phyloP scores from a whole-genome alignment of 495 filamentous ascomycete genomes.

The Podospora didyma region DNA sequence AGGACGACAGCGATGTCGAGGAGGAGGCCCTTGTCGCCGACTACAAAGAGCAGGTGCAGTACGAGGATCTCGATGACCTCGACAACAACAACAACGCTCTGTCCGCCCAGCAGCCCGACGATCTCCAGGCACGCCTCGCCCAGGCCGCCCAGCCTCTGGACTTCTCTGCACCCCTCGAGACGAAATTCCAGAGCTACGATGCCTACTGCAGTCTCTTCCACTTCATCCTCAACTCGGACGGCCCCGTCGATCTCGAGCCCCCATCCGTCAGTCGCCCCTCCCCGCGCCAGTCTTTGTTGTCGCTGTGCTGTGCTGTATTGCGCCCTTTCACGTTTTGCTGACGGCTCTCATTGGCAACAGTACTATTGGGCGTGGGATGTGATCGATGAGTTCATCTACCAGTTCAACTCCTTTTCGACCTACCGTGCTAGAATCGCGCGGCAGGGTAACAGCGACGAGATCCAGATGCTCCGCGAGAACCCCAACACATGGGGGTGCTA shows the following conservation, averaged over 20 bases:
- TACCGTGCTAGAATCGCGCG: constrained; percentile 89
- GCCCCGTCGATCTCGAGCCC: constrained; percentile 91
- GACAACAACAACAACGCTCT: constrained; percentile 54
- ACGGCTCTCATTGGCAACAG: constrained; percentile 41
- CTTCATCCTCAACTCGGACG: constrained; percentile 97
- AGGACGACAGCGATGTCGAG: constrained; percentile 86
- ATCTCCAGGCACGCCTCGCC: constrained; percentile 85
- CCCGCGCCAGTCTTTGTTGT: not conserved
- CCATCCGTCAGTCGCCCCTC: constrained; percentile 68
- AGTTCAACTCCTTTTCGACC: constrained; percentile 98
- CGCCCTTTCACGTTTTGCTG: constrained; percentile 8
- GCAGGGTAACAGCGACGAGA: constrained; percentile 83
- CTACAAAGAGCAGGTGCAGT: constrained; percentile 91
- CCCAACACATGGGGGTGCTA: constrained; percentile 99
- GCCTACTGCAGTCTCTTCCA: constrained; percentile 99
- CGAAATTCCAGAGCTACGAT: constrained; percentile 97
- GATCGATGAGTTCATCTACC: constrained; percentile 99
- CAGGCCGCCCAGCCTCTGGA: constrained; percentile 92
- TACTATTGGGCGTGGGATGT: constrained; percentile 99
- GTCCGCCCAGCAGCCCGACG: constrained; percentile 55
- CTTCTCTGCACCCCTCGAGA: constrained; percentile 88
- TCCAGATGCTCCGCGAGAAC: constrained; percentile 85
- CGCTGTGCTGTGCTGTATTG: not conserved
- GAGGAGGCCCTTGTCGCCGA: constrained; percentile 92
- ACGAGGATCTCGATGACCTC: constrained; percentile 75